Evolutionary conservation across 1,284 basidiomycete genomes (phyloP), one percentile per base, ranked within the genome.

Genomic region (Cryptococcus wingfieldii): DNA sequence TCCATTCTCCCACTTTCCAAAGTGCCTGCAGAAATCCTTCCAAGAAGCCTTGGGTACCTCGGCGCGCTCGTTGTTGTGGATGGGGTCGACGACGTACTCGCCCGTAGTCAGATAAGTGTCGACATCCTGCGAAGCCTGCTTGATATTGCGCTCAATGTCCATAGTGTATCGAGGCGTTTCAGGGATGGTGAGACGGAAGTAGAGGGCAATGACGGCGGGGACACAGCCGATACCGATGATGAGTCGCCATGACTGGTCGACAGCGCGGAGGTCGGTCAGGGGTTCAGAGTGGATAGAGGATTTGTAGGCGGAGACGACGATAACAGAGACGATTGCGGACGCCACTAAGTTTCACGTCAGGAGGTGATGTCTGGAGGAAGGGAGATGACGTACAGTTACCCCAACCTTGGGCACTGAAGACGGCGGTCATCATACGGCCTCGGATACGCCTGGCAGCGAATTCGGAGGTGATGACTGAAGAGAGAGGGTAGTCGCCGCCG

Each of bases 111-210:
- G 74, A 67, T 88, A 84, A 39, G 82, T 81, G 63, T 74, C 64
- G 61, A 87, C 86, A 70, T 89, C 87, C 52, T 81, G 77, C 13
- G 83, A 68, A 10, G 88, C 88, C 68, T 87, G 85, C 65, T 83
- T 79, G 60, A 90, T 81, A 76, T 91, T 89, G 58, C 88, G 84
- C 78, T 91, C 88, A 64, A 92, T 83, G 78, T 91, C 89, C 85
- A 92, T 89, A 57, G 89, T 92, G 81, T 88, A 94, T 64, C 89
- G 87, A 38, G 89, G 68, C 14, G 80, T 81, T 68, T 80, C 80
- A 58, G 79, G 76, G 60, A 79, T 79, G 38, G 78, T 78, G 37
- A 75, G 56, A 54, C 76, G 79, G 78, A 80, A 81, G 76, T 81
- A 82, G 50, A 79, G 72, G n/a, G 78, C 77, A 42, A 76, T 65